Conservation (phyloP, 169 alveolate species). For the Plasmodium gonderi region DNA sequence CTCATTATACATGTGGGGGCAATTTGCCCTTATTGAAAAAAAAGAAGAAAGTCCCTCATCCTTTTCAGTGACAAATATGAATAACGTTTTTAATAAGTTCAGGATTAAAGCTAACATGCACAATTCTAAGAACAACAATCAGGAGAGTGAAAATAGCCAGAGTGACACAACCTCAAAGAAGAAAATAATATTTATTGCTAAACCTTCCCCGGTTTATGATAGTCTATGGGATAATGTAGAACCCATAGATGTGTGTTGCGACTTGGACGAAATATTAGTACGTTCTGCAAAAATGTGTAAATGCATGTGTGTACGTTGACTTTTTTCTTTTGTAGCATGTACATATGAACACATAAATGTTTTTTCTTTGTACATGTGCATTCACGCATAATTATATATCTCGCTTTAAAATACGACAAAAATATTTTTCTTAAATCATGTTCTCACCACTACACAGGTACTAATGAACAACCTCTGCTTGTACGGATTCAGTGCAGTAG, state of each 20-base stretch:
- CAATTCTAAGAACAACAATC: background rate
- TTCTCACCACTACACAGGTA: slow-evolving; percentile 11
- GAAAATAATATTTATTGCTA: slow-evolving; percentile 53
- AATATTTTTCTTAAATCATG: background rate
- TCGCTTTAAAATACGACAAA: background rate
- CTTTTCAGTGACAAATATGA: background rate
- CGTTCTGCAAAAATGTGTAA: background rate
- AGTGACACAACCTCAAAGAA: background rate
- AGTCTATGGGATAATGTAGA: slow-evolving; percentile 36
- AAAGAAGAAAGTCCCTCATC: slow-evolving; percentile 9
- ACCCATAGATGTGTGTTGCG: slow-evolving; percentile 66
- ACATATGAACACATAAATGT: too few species aligned
- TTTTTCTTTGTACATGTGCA: slow-evolving; percentile 2
- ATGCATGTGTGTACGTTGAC: too few species aligned
- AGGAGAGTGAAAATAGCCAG: background rate
- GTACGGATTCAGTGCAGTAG: slow-evolving; percentile 68
- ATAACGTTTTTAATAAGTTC: slow-evolving; percentile 41
- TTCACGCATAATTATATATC: background rate
- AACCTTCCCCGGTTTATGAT: slow-evolving; percentile 61
- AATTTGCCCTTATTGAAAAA: slow-evolving; percentile 52
- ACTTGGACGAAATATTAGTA: slow-evolving; percentile 72
- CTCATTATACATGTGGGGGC: slow-evolving; percentile 73
- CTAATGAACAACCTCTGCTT: slow-evolving; percentile 63
- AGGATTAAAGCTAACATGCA: slow-evolving; percentile 21
- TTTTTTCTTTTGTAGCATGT: too few species aligned